Base-by-base conservation (phyloP, 208 protist genomes). In the Trypanosoma cruzi region DNA sequence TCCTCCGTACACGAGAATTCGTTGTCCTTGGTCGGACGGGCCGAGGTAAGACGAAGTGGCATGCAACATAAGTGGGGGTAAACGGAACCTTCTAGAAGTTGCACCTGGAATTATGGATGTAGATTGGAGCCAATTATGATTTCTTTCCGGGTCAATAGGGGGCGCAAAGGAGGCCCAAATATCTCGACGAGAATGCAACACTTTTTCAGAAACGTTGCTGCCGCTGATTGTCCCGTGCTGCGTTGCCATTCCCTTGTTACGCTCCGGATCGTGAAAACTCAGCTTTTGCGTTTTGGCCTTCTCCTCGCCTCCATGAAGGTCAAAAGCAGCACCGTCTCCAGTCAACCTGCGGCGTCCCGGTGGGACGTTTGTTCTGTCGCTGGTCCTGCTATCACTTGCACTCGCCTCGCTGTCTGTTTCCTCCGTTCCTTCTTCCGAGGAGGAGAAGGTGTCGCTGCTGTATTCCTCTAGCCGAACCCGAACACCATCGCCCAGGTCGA, bases 1-100 rank as follows among this genome's bases (percentile, higher is more conserved):
- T 4, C 90, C 90, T 42, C 90, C 90, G 76, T 92, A 92, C 7
- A 93, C 80, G 32, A 96, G 78, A 48, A 96, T 59, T n/a, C 90
- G 85, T 62, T 90, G 90, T 11, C 85, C 75, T 32, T 76, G 68
- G 65, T 93, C 90, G 42, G 64, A 75, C 4, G 81, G 61, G 37
- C 54, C 77, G 22, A 89, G 57, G 59, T 92, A 93, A 22, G 84
- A 77, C 0, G 85, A 55, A n/a, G 72, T 67, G 29, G 83, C 77
- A 76, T 93, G 90, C 29, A 84, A 90, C 46, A 76, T 76, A 11
- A 95, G 77, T 3, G 90, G 78, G 26, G 77, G 82, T 3, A 88
- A 82, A 5, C 84, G 79, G 70, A 95, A 95, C n/a, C 77, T 81
- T 42, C 84, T 82, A 36, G 64, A 78, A 8, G 22, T 53, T 50